These are phyloP conservation scores for Aurifilum marmelostoma DNA, from an alignment of 2,329 filamentous ascomycete species.

Conservation along the genomic window DNA sequence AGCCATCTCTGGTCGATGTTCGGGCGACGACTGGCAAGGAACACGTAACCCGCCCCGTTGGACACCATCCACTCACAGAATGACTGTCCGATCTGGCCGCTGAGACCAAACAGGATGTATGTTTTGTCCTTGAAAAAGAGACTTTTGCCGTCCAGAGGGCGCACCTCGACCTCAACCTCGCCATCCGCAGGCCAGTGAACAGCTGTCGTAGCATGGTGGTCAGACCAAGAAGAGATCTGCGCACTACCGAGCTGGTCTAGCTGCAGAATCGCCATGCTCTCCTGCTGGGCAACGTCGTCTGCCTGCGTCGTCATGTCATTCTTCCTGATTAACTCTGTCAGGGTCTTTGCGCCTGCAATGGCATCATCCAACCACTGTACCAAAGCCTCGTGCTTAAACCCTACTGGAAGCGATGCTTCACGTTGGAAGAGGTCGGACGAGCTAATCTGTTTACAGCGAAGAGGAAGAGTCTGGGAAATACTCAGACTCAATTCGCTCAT, in stretches of 20 bases:
- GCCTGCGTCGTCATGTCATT: no score
- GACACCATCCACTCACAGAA: conserved; percentile 45
- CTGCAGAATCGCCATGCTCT: not conserved
- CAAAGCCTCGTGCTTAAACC: not conserved
- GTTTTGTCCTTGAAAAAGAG: conserved; percentile 36
- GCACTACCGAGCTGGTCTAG: not conserved
- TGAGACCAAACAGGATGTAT: conserved; percentile 40
- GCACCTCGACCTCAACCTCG: not conserved
- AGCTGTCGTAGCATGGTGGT: not conserved
- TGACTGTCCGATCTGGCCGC: conserved; percentile 42
- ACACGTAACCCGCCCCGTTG: conserved; percentile 42
- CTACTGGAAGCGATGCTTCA: not conserved
- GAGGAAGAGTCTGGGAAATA: not conserved
- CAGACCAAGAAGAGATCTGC: not conserved
- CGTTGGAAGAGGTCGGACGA: not conserved
- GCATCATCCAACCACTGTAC: not conserved
- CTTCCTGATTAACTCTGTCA: not conserved
- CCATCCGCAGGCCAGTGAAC: conserved; percentile 12
- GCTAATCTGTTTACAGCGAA: not conserved
- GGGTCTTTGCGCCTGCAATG: not conserved
- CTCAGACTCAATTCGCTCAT: not conserved
- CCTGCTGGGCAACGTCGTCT: not conserved
- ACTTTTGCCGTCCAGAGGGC: conserved; percentile 3
- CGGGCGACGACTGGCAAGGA: conserved; percentile 44
- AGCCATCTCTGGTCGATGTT: conserved; percentile 38